Base-by-base conservation (phyloP, 2,329 filamentous ascomycete species). In the Aureobasidium sp. region DNA sequence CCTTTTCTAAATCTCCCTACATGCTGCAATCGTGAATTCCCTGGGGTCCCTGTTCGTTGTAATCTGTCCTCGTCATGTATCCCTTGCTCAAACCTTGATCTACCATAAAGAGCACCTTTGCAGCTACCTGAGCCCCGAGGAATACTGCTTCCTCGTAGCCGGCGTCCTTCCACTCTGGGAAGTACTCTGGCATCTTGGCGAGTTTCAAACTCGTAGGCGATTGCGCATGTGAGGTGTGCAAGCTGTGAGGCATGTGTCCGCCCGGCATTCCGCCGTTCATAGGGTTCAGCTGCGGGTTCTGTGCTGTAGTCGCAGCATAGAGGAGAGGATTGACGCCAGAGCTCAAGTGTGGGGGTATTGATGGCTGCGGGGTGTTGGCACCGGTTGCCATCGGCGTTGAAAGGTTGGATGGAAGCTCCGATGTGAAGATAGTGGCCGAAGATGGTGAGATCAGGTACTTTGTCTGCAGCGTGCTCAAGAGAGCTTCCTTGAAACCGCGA, bases 341-440 rank as follows among this genome's bases (percentile, higher is more conserved):
- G 68, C 76, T 68, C 69, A 79, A 70, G 68, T 71, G 74, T 11
- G 65, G 63, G 10, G 61, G 66, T 69, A 76, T 67, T 63, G 78
- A 74, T 70, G 86, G 70, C 2, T 90, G 90, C 0, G 94, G 95
- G 1, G 93, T 97, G 74, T 96, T 94, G 16, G 91, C 85, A 37
- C 93, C 93, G 0, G 93, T 97, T 25, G 91, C 92, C 11, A 88
- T 83, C 1, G 94, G 94, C 0, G 94, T 97, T 34, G 90, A 91
- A 71, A 97, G 84, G 75, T 94, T 93, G 9, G 91, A 97, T 8
- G 94, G 94, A 41, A 97, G 85, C 75, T 99, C 94, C 27, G 91
- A 96, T 39, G 92, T 96, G 80, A 97, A 97, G 70, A 97, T 97
- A 45, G 92, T 97, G 55, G 91, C 91, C 1, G 91, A 93, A 32